Percentiles rank a stretch among this genome's conserved stretches.
These are phyloP conservation scores for Xylaria cubensis DNA, from an alignment of 495 filamentous ascomycete species.

Conservation along the genomic window DNA sequence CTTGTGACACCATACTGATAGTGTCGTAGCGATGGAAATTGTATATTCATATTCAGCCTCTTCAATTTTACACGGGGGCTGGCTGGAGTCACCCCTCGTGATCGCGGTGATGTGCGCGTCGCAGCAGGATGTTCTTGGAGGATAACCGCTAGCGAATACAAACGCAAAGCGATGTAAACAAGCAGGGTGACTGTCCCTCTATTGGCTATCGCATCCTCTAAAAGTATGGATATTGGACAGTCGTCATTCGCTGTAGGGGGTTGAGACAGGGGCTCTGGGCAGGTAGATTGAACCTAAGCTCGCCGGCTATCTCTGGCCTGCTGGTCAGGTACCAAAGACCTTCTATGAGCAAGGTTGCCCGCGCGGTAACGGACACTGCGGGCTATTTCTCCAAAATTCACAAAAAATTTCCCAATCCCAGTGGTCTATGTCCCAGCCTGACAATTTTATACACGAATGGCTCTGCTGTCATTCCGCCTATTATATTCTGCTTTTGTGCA, in stretches of 20 bases:
- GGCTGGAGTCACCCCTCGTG: constrained; percentile 17
- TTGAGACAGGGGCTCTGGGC: constrained; percentile 13
- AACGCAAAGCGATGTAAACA: constrained; percentile 40
- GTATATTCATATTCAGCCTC: constrained; percentile 24
- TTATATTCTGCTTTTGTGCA: constrained; percentile 43
- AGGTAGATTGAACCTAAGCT: constrained; percentile 29
- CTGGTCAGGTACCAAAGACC: constrained; percentile 37
- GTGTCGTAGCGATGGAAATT: constrained; percentile 16
- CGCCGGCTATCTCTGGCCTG: constrained; percentile 28
- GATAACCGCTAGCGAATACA: constrained; percentile 31
- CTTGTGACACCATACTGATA: constrained; percentile 25
- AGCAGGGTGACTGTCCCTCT: constrained; percentile 23
- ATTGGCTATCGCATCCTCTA: constrained; percentile 36
- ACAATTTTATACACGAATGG: constrained; percentile 36
- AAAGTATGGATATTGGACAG: constrained; percentile 39
- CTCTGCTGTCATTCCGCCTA: constrained; percentile 29
- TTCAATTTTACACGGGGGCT: constrained; percentile 5
- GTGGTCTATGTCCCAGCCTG: constrained; percentile 35
- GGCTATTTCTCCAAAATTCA: constrained; percentile 38
- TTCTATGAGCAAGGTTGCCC: constrained; percentile 17
- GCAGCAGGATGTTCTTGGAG: constrained; percentile 17
- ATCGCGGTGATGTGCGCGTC: constrained; percentile 15
- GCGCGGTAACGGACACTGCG: constrained; percentile 20
- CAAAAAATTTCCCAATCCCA: constrained; percentile 36
- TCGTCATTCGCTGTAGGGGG: constrained; percentile 27